Evolutionary conservation across 306 rosid species (phyloP), one percentile per base, ranked within the genome.

Genomic region (Lupinus albus): DNA sequence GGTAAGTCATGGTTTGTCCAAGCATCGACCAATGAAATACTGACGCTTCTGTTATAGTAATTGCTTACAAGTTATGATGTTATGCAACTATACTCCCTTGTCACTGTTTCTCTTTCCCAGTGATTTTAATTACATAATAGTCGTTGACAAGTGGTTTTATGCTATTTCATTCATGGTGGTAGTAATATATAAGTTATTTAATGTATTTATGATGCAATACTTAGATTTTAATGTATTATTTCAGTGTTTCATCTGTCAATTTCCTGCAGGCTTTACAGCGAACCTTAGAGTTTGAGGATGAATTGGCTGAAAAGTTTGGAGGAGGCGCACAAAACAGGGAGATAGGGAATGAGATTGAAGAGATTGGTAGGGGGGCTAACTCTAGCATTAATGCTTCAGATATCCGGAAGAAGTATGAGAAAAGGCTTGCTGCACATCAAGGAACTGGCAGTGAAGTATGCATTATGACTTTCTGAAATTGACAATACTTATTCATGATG

Each of bases 251-350:
- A 70, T 76, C 44, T 61, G 39, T 73, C 41, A 36, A 65, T 74
- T 74, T 71, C 70, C 70, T 86, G 20, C 80, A 93, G 99, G 97
- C 97, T 64, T 84, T 93, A 67, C 99, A 93, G 65, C 81, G 97
- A 74, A 93, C 99, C 73, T 84, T 90, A 71, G 97, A 93, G 76
- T 93, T 93, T 85, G 99, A 93, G 79, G 97, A 93, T 82, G 99
- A 93, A 78, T 78, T 93, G 75, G 99, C 99, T 51, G 99, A 90
- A 76, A 93, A 93, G 80, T 93, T 93, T 74, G 99, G 97, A 14
- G 99, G 92, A 75, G 97, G 99, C 41, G 64, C 87, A 55, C 92
- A 79, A 76, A 89, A 80, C 61, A 86, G 84, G 79, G 99, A 93
- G 86, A 49, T 74, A 4, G 90, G 85, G 38, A 90, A 76, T 79